Base-by-base conservation (phyloP, 2,329 filamentous ascomycete species). In the Reticulascus tulasneorum region DNA sequence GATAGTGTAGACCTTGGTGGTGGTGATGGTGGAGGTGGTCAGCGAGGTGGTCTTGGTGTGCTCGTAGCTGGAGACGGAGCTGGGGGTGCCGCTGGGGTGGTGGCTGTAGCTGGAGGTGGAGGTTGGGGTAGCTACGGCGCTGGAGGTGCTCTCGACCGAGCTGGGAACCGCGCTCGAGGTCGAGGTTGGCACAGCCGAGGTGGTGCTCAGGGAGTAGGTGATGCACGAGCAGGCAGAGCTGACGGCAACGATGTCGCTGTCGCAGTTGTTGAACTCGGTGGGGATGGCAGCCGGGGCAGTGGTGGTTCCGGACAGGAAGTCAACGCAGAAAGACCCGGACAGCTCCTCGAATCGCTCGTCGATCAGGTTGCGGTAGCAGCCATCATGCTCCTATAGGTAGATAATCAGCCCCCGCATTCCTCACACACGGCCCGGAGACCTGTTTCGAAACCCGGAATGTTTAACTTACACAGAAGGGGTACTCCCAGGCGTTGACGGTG, bases 161-260 rank as follows among this genome's bases (percentile, higher is more conserved):
- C 13, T 19, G n/a, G n/a, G n/a, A n/a, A n/a, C n/a, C n/a, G n/a
- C n/a, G 9, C 17, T 31, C n/a, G n/a, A n/a, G n/a, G n/a, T n/a
- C n/a, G n/a, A n/a, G n/a, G n/a, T n/a, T n/a, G n/a, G n/a, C n/a
- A n/a, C n/a, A n/a, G n/a, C n/a, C n/a, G n/a, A n/a, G n/a, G n/a
- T n/a, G n/a, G n/a, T n/a, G n/a, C n/a, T n/a, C n/a, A n/a, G n/a
- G n/a, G n/a, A 36, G 49, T 62, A 60, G 38, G 53, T 51, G 48
- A 61, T 49, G 49, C 58, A 62, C 6, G 57, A 60, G 54, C 59
- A 62, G 32, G 56, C 58, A 30, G 60, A 62, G 46, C 46, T 51
- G 35, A 53, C 42, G 9, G 32, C 34, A 1, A 17, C 11, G 18
- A 37, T 38, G n/a, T 38, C 29, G 31, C 27, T 33, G 21, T 32